These are phyloP conservation scores for Neofusicoccum umdonicola DNA, from an alignment of 2,329 filamentous ascomycete genomes.

Conservation along the genomic window DNA sequence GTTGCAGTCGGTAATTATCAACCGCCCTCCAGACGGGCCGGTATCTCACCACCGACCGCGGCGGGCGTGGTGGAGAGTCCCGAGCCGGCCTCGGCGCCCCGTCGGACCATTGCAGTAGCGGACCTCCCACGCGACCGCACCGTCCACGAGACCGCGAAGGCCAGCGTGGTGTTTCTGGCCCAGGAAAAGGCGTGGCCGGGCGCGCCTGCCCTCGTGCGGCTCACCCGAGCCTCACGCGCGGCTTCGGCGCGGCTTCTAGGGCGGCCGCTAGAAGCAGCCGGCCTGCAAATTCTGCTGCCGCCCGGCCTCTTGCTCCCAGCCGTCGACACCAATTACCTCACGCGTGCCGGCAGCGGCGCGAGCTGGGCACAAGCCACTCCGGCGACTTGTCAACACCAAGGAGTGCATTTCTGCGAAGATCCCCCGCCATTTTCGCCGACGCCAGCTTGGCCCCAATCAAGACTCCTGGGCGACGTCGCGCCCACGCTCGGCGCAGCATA, in stretches of 20 bases:
- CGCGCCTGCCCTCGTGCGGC: background rate
- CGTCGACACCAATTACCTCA: background rate
- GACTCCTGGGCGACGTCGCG: background rate
- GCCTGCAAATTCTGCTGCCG: background rate
- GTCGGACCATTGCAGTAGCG: too few species aligned
- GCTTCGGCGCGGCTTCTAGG: background rate
- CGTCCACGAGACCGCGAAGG: too few species aligned
- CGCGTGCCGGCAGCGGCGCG: background rate
- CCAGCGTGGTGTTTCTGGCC: too few species aligned
- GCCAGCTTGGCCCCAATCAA: background rate
- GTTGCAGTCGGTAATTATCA: background rate
- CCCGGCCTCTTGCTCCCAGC: background rate
- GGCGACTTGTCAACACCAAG: background rate
- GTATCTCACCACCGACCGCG: background rate
- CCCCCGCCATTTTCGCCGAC: constrained; percentile 6
- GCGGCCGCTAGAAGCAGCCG: background rate
- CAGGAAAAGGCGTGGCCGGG: background rate
- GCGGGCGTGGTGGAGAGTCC: background rate
- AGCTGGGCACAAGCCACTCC: background rate
- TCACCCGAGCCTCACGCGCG: background rate
- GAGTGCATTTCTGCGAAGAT: constrained; percentile 1
- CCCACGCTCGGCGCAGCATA: background rate
- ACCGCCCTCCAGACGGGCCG: background rate
- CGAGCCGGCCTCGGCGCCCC: background rate
- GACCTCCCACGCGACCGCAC: too few species aligned